Evolutionary conservation across 371 early-diverging fungal species (phyloP), one percentile per base, ranked within the genome.

Genomic region (Rozella allomycis): DNA sequence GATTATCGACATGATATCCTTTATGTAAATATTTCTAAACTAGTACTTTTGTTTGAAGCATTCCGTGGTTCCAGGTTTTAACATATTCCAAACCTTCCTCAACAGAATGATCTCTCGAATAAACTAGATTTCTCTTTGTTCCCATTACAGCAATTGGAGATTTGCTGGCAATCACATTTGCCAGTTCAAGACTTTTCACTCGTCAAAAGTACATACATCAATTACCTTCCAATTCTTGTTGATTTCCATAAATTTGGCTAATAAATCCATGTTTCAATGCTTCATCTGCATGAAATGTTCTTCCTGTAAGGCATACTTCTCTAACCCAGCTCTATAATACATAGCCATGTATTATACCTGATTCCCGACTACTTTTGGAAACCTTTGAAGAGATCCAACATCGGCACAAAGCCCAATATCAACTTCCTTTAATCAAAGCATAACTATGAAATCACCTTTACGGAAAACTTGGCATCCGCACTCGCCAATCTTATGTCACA

Each of bases 351-450:
- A n/a, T n/a, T n/a, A n/a, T n/a, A n/a, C 72, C 35, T 70, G 55
- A 51, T 82, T 88, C 16, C 87, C 88, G 35, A 86, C 78, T 6
- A 87, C 64, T 52, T 86, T 88, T 25, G 86, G 87, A 14, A 93
- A 56, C 14, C 94, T 68, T 51, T 91, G 93, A 25, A 93, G 60
- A 17, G 88, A 79, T 23, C 87, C 71, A 14, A 66, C 28, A 32
- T 67, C 67, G 3, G 86, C 84, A 16, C 81, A 81, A 45, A 90
- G 43, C 14, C 84, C 86, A 41, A 87, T 59, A 43, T 85, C 84
- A 4, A 87, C 80, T 55, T 86, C 82, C 61, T 58, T 36, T 14
- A 20, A 17, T 19, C 20, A 23, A 4, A 31, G 25, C 23, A 12
- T 8, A 13, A 23, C 21, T 27, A 33, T 26, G 23, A 14, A 10